Conservation (phyloP, 495 filamentous ascomycete species). For the Recurvomyces mirabilis region DNA sequence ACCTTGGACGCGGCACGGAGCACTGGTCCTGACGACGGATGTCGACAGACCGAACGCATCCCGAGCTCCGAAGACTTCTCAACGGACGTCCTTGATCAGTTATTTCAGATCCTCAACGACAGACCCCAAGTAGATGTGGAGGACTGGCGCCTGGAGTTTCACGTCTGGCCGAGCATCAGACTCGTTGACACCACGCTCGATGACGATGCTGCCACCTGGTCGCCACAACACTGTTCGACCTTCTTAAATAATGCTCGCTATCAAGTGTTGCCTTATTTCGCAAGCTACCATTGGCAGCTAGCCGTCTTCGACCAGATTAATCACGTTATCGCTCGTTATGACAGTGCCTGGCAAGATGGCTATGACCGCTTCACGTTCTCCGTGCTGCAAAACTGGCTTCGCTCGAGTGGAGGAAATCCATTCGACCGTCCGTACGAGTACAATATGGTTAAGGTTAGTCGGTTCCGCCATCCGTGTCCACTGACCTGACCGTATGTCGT, state of each 20-base stretch:
- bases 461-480: not conserved
- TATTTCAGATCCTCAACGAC: not conserved
- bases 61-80: no score
- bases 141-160: not conserved
- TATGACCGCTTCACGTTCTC: not conserved
- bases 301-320: not conserved
- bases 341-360: not conserved
- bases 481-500: not conserved
- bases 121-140: not conserved
- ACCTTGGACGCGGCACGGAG: no score
- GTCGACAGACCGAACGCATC: no score
- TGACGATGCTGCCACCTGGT: not conserved
- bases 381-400: not conserved
- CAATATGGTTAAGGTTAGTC: not conserved
- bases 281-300: not conserved
- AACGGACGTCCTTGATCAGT: not conserved
- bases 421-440: not conserved
- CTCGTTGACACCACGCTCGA: no score
- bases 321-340: not conserved
- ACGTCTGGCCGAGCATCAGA: not conserved
- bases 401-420: not conserved
- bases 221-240: not conserved
- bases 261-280: not conserved
- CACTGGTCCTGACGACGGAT: no score
- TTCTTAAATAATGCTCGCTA: not conserved